Evolutionary conservation across 352 stramenopile genomes (phyloP), one percentile per base, ranked within the genome.

Genomic region (Peronospora belbahrii): DNA sequence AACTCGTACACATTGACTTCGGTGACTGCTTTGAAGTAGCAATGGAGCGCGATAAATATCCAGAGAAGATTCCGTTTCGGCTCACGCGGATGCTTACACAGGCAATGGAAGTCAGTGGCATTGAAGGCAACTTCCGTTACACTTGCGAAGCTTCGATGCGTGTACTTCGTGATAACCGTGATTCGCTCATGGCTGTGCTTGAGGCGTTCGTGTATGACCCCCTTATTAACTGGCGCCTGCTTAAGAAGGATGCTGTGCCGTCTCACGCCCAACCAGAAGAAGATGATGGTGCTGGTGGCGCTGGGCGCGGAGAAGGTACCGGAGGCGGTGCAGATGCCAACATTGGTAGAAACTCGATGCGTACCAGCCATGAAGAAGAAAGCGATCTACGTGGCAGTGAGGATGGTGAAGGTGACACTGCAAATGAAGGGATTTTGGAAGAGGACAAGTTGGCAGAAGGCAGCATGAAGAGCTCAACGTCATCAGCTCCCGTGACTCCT

Each of bases 141-240:
- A 99, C 97, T 23, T 99, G 96, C 52, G 97, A 99, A 70, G 76
- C 76, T 74, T 98, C 44, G 15, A 99, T 99, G 97, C 73, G 83
- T 33, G 95, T 99, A 27, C 66, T 99, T 48, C 85, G 97, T 45
- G 90, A 99, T 52, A 99, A 99, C 67, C 77, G 95, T 22, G 96
- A 99, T 75, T 97, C 84, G 36, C 70, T 99, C 4, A 97, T 99
- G 72, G 94, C 97, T 13, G 98, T 99, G 81, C 79, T 99, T 2
- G 97, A 99, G 69, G 97, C 97, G 15, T 99, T 99, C 67, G 96
- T 99, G 41, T 97, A 99, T 57, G 97, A 99, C 77, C 97, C 97
- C 20, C 74, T 99, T 0, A 99, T 99, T 59, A 98, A 95, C 50
- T 99, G 96, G 96, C 85, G 96, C 56, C 69, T 99, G 50, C 71